Evolutionary conservation across 345 rosid genomes (phyloP), one percentile per base, ranked within the genome.

Genomic region (Zanthoxylum bungeanum): DNA sequence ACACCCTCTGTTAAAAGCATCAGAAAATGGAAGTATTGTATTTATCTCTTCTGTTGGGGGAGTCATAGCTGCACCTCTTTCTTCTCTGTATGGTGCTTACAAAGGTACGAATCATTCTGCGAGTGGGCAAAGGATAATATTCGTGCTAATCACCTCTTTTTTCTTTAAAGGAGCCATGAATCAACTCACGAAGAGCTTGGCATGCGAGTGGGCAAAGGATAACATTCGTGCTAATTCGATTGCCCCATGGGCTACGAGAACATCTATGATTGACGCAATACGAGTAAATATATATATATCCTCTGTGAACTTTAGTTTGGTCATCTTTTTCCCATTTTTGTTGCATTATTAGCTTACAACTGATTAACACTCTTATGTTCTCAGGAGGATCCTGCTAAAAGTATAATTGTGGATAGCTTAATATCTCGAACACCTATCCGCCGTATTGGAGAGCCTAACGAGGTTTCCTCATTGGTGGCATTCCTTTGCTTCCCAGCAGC

Each of bases 401-500:
- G 21, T 11, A 19, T 21, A 31, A 9, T 10, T 11, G 0, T 21
- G 37, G 31, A 22, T 10, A 10, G 10, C 19, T 30, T 24, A n/a
- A 0, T 60, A 2, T 12, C 68, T 0, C 69, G 75, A 33, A 76
- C 82, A 30, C 86, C 85, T 9, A 74, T 80, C 5, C 72, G 71
- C 24, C 17, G 50, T 34, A 1, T 1, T 16, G 44, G 36, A 5
- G 50, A 67, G 25, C 16, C 50, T 24, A 24, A 24, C 3, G 50
- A 67, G n/a, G 71, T 52, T 51, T 24, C 71, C 9, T 73, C 79
- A 4, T 52, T 79, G 46, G 87, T 74, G 19, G 85, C 78, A 12
- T 85, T 78, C 68, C 82, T 85, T 56, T 81, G 87, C 77, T 73
- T 85, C 3, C 81, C 83, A 5, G 81, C 82, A 16, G 86, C 89